Conservation (phyloP, 371 early-diverging fungal genomes). For the Mortierella sp. region DNA sequence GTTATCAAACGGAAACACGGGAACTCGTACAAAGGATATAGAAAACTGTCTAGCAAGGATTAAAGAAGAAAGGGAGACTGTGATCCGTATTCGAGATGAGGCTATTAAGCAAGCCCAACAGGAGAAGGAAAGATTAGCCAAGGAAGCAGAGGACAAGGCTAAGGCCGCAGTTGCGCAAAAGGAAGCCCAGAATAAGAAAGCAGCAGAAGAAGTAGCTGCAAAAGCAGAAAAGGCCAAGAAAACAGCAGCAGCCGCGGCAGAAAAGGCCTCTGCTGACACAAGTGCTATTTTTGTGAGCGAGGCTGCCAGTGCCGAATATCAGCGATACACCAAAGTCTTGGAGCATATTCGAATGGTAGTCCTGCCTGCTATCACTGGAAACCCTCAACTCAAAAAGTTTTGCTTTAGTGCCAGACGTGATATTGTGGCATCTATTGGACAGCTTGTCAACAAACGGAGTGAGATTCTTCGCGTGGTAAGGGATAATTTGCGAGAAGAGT, state of each 20-base stretch:
- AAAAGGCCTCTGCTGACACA: constrained; percentile 14
- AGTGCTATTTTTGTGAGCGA: constrained; percentile 26
- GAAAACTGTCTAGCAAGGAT: constrained; percentile 27
- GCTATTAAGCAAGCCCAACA: constrained; percentile 1
- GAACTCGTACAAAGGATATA: constrained; percentile 20
- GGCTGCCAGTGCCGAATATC: constrained; percentile 21
- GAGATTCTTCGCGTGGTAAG: constrained; percentile 64
- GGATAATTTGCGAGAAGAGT: too few relatives aligned
- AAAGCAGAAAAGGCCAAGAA: constrained; percentile 45
- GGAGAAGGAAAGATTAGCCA: constrained; percentile 8
- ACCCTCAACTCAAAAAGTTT: constrained; percentile 26
- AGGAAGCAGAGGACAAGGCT: constrained; percentile 37
- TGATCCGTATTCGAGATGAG: constrained; percentile 25
- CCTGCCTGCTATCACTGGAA: constrained; percentile 20
- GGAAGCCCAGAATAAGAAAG: constrained; percentile 30
- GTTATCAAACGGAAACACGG: not conserved
- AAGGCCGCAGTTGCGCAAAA: constrained; percentile 27
- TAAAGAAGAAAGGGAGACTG: constrained; percentile 33
- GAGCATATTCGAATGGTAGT: constrained; percentile 16
- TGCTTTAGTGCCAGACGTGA: constrained; percentile 25
- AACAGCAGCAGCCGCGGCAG: constrained; percentile 24
- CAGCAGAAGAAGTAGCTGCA: constrained; percentile 19
- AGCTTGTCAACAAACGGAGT: constrained; percentile 63
- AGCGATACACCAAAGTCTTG: constrained; percentile 27
- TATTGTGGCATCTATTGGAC: constrained; percentile 64